These are phyloP conservation scores for Canna indica DNA, from an alignment of 176 grass and related monocot species.

Conservation along the genomic window DNA sequence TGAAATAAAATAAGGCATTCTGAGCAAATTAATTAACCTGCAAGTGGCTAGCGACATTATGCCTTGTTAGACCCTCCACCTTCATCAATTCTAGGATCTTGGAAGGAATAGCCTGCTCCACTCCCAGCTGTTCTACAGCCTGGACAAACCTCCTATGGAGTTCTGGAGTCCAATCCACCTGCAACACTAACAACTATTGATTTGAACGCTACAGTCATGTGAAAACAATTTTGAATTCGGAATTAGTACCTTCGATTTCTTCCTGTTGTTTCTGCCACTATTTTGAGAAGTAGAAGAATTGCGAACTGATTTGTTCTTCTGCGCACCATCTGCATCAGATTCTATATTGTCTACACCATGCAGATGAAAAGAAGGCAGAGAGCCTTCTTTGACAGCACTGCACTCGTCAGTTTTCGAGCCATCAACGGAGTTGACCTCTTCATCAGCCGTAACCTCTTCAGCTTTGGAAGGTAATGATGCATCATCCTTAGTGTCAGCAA, in stretches of 20 bases:
- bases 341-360: not conserved
- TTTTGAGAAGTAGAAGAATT: conserved; percentile 14
- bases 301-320: conserved; percentile 19
- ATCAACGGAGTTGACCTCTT: conserved; percentile 27
- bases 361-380: not conserved
- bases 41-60: conserved; percentile 44
- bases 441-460: conserved; percentile 17
- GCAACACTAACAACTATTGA: not conserved
- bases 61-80: conserved; percentile 38
- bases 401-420: conserved; percentile 30
- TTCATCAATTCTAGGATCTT: conserved; percentile 52
- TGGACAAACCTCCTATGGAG: conserved; percentile 43
- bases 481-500: conserved; percentile 8
- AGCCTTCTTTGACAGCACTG: conserved; percentile 27
- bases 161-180: conserved; percentile 49
- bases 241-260: conserved; percentile 31
- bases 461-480: not conserved
- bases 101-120: conserved; percentile 45
- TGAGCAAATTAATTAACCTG: conserved; percentile 21
- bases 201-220: not conserved
- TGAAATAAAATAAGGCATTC: no score
- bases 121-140: conserved; percentile 41
- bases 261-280: conserved; percentile 26
- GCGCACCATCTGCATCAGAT: not conserved
- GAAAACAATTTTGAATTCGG: not conserved